phyloP scores from a whole-genome alignment of 139 green algal species.

The Diplosphaera chodatii region DNA sequence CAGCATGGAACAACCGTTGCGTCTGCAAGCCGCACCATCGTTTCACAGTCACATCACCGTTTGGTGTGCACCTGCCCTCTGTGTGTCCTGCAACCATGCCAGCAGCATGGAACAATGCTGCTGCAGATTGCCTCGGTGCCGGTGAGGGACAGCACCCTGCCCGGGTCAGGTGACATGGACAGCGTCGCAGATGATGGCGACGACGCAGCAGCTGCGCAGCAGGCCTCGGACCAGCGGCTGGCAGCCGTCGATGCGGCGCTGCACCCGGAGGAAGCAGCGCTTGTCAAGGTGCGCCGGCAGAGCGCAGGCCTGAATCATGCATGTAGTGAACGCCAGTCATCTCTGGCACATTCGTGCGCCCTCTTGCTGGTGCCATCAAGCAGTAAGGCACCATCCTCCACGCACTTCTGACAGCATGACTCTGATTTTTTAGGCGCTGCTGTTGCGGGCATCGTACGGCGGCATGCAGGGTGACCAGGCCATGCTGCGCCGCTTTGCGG shows the following conservation, averaged over 20 bases:
- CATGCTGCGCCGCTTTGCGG: conserved; percentile 35
- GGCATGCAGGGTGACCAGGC: conserved; percentile 44
- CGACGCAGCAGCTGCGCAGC: background rate
- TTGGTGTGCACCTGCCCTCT: no score
- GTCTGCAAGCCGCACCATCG: no score
- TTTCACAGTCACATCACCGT: no score
- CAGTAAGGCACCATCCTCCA: no score
- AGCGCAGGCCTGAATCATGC: no score
- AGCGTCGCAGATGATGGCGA: background rate
- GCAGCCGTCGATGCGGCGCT: conserved; percentile 4
- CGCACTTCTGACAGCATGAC: no score
- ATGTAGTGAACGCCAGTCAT: no score
- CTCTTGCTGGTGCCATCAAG: no score
- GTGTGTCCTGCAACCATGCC: no score
- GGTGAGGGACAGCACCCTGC: conserved; percentile 27
- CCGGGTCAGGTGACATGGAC: background rate
- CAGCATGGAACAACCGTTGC: no score
- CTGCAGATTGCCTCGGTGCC: conserved; percentile 36
- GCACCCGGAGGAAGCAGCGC: conserved; percentile 10
- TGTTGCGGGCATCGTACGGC: conserved; percentile 39
- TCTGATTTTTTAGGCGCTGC: conserved; percentile 9
- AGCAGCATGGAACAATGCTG: no score
- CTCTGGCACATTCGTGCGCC: no score
- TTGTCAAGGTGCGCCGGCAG: conserved; percentile 18
- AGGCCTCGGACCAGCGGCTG: background rate